Evolutionary conservation across 805 yeast genomes (phyloP), one percentile per base, ranked within the genome.

Genomic region (Pichia paraexigua): DNA sequence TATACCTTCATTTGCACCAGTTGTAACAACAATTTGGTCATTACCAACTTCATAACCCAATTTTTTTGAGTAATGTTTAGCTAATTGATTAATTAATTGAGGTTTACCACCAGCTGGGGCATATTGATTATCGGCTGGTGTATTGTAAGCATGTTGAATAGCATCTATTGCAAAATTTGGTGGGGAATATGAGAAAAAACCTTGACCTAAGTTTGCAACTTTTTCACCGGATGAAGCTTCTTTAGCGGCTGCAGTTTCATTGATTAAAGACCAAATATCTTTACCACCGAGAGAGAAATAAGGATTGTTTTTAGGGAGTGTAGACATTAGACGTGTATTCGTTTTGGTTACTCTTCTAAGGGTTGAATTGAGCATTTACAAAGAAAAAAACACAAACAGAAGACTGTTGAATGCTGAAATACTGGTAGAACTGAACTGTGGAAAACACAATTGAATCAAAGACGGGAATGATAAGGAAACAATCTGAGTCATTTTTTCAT

Each of bases 1-100:
- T 75, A 94, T 87, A 39, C 97, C 98, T 70, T 94, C 98, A 63
- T 94, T 94, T 44, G 99, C 99, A 51, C 99, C 99, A 1, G 98
- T 90, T 44, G 97, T 88, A 41, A 92, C 84, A 51, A 84, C 80
- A 42, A 94, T 74, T 63, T 89, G 86, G 27, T 72, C 70, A 20
- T 79, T 74, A 25, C 76, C 73, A 21, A 89, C 70, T 25, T 71
- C 66, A 48, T 84, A 73, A 20, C 80, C 81, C 58, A 83, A 85
- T 44, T 76, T 75, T 44, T 85, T 82, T 22, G 87, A 72, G 70
- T 92, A 94, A 25, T 87, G 78, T 30, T 77, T 75, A 24, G 89
- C 77, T 43, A 94, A 66, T 11, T 92, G 84, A 40, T 81, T 72
- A 51, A 90, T 69, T 56, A 94, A 77, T 54, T 81, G 74, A 4